These are phyloP conservation scores for Vicia villosa DNA, from an alignment of 306 rosid genomes.

Conservation along the genomic window DNA sequence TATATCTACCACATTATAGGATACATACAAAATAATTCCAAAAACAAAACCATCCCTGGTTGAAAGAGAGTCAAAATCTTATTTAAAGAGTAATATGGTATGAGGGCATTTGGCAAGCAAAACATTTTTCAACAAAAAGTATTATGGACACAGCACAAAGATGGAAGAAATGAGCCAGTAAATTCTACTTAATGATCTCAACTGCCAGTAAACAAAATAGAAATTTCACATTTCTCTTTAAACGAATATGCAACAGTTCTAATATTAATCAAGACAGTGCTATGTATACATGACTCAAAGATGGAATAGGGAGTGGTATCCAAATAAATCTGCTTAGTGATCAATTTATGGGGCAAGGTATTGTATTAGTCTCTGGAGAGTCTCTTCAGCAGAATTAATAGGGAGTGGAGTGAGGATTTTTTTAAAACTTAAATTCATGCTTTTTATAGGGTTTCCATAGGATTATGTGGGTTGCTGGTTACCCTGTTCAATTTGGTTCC, in stretches of 20 bases:
- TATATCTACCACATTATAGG: neutral
- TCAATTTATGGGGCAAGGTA: neutral
- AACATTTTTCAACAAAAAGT: neutral
- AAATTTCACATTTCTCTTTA: slow-evolving; percentile 4
- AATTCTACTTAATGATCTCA: slow-evolving; percentile 2
- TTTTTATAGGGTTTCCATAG: neutral
- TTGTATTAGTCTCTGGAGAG: neutral
- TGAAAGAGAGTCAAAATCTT: slow-evolving; percentile 1
- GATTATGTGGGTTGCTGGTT: neutral
- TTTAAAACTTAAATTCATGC: neutral
- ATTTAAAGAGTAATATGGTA: slow-evolving; percentile 7
- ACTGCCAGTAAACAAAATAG: neutral
- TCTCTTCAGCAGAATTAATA: neutral
- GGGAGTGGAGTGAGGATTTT: neutral
- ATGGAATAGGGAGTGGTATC: neutral
- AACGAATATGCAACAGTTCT: neutral
- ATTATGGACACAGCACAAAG: neutral
- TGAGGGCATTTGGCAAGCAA: slow-evolving; percentile 6
- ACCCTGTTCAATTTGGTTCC: neutral
- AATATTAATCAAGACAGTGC: neutral
- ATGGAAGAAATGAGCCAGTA: neutral
- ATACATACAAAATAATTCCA: neutral
- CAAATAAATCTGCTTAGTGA: no score
- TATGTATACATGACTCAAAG: neutral
- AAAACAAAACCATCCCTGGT: slow-evolving; percentile 1